These are phyloP conservation scores for Elsinoe ampelina DNA, from an alignment of 2,329 filamentous ascomycete species.

Conservation along the genomic window DNA sequence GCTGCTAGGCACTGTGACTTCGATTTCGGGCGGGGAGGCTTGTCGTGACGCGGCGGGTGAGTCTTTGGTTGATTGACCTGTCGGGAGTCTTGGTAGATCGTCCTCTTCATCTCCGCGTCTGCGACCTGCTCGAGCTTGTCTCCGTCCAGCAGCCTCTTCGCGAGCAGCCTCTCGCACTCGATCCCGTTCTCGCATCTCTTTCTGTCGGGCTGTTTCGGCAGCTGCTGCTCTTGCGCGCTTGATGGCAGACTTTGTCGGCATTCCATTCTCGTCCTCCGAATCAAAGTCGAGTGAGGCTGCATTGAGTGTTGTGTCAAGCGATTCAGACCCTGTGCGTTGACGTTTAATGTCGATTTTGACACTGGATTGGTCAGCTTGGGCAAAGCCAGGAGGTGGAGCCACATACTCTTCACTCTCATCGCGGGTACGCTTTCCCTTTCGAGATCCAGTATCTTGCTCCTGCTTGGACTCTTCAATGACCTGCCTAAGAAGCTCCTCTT, in stretches of 20 bases:
- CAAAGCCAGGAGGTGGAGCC: not conserved
- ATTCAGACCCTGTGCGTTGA: constrained; percentile 71
- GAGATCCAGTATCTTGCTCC: constrained; percentile 51
- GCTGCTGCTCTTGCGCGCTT: constrained; percentile 40
- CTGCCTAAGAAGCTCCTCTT: constrained; percentile 77
- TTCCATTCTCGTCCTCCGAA: constrained; percentile 58
- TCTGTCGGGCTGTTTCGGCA: constrained; percentile 47
- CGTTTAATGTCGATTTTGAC: constrained; percentile 65
- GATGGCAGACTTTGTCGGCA: constrained; percentile 18
- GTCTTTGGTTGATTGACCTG: constrained; percentile 24
- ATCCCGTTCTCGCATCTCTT: constrained; percentile 53
- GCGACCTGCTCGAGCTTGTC: constrained; percentile 73
- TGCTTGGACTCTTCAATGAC: constrained; percentile 94
- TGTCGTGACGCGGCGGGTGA: constrained; percentile 36
- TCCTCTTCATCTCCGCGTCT: constrained; percentile 71
- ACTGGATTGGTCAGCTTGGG: constrained; percentile 36
- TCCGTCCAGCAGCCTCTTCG: constrained; percentile 65
- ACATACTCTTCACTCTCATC: constrained; percentile 93
- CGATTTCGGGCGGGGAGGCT: constrained; percentile 26
- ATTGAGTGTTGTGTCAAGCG: constrained; percentile 49
- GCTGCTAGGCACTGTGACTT: constrained; percentile 34
- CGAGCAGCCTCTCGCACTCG: constrained; percentile 63
- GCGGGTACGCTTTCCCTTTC: constrained; percentile 70
- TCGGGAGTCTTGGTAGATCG: constrained; percentile 51
- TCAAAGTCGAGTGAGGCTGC: constrained; percentile 47